A percentile compares a stretch with the other conserved stretches of the same genome.
Evolutionary conservation across 2,329 filamentous ascomycete species (phyloP).

Genomic region (Colletotrichum aenigma): DNA sequence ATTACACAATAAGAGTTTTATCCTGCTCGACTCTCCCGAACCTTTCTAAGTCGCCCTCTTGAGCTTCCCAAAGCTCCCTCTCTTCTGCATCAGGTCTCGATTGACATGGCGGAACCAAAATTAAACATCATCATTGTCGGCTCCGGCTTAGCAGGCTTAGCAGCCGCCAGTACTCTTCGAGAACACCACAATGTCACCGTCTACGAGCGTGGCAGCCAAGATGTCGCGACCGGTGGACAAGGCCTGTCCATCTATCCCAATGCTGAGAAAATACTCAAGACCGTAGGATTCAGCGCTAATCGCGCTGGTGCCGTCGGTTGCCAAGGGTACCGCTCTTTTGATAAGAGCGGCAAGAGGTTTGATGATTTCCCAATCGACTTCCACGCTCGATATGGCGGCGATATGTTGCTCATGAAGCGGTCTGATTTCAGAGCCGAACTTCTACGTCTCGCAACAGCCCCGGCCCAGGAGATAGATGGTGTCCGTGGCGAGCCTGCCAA

Average conservation of each 20-base stretch:
- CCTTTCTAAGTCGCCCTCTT: accelerated
- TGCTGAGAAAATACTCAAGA: not conserved
- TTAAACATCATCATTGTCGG: not conserved
- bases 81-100: not conserved
- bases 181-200: not conserved
- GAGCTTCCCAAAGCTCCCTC: accelerated
- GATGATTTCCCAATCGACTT: not conserved
- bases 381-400: not conserved
- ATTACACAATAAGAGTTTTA: not conserved
- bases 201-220: not conserved
- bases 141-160: not conserved
- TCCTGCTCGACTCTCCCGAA: not conserved
- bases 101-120: not conserved
- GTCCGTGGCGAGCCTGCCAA: not conserved
- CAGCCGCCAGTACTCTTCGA: not conserved
- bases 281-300: not conserved
- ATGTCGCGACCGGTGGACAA: not conserved
- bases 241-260: not conserved
- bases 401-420: not conserved
- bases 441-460: not conserved
- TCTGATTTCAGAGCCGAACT: not conserved
- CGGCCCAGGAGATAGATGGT: not conserved
- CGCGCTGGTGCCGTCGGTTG: not conserved
- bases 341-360: not conserved
- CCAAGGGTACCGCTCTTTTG: not conserved